A percentile compares a stretch with the other conserved stretches of the same genome.
Evolutionary conservation across 2,329 filamentous ascomycete species (phyloP).

Genomic region (Xylaria polymorpha): DNA sequence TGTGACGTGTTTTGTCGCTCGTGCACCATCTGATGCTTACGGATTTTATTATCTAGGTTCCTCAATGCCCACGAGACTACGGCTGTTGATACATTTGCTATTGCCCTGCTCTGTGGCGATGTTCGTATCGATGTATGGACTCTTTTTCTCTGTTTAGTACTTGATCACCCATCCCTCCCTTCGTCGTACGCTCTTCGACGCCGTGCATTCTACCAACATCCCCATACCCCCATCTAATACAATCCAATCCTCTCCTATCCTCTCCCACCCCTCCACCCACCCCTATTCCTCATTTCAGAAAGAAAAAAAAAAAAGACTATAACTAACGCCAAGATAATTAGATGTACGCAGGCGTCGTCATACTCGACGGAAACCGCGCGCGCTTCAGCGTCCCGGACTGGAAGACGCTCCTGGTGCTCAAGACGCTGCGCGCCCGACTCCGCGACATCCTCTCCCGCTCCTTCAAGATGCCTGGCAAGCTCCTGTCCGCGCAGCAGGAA

Average conservation of each 20-base stretch:
- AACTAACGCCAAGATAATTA: slow-evolving; percentile 53
- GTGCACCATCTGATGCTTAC: slow-evolving; percentile 41
- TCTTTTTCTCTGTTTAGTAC: neutral
- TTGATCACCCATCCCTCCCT: neutral
- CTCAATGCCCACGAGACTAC: slow-evolving; percentile 93
- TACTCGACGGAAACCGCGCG: slow-evolving; percentile 87
- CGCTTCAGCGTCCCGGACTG: slow-evolving; percentile 87
- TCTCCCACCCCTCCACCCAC: neutral
- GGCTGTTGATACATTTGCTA: slow-evolving; percentile 81
- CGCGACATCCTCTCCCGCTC: slow-evolving; percentile 78
- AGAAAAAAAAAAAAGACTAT: neutral
- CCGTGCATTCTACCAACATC: neutral
- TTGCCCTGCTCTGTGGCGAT: slow-evolving; percentile 88
- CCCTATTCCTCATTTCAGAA: neutral
- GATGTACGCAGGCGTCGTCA: slow-evolving; percentile 87
- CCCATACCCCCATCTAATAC: neutral
- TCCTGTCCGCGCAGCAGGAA: slow-evolving; percentile 73
- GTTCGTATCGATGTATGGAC: slow-evolving; percentile 80
- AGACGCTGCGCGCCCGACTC: slow-evolving; percentile 77
- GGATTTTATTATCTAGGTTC: slow-evolving; percentile 59
- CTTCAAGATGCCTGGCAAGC: slow-evolving; percentile 75
- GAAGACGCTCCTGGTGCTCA: slow-evolving; percentile 91
- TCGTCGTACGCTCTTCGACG: neutral
- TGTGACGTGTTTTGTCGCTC: neutral
- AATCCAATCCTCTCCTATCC: neutral